phyloP scores from a whole-genome alignment of 2,329 filamentous ascomycete species.

The Fusarium palustre region DNA sequence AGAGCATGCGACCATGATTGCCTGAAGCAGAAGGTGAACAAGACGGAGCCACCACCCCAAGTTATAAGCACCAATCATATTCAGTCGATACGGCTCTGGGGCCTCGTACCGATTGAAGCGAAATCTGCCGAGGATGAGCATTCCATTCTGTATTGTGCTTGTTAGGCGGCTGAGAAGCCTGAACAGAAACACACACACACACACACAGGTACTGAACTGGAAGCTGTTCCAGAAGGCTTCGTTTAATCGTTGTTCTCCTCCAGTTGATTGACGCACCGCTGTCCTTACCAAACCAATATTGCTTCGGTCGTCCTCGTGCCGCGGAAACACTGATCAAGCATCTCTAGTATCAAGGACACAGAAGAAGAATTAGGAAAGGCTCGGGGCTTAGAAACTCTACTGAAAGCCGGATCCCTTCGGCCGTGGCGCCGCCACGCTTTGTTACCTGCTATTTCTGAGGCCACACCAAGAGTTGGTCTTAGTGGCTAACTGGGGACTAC shows the following conservation, averaged over 20 bases:
- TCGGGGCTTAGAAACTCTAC: slow-evolving; percentile 36
- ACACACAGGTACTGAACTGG: slow-evolving; percentile 3
- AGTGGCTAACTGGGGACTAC: slow-evolving; percentile 12
- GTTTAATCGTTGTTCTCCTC: slow-evolving; percentile 28
- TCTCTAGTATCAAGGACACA: neutral
- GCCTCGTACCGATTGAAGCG: slow-evolving; percentile 36
- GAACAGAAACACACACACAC: neutral
- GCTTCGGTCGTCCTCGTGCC: neutral
- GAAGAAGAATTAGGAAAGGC: slow-evolving; percentile 17
- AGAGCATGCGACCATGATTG: slow-evolving; percentile 50
- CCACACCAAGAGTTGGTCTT: slow-evolving; percentile 30
- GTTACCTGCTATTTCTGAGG: slow-evolving; percentile 38
- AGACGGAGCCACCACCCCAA: slow-evolving; percentile 48
- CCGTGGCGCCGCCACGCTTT: slow-evolving; percentile 45
- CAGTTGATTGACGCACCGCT: neutral
- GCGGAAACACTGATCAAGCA: slow-evolving; percentile 2
- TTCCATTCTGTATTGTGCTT: slow-evolving; percentile 22
- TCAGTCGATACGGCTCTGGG: slow-evolving; percentile 45
- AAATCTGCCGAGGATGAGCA: slow-evolving; percentile 46
- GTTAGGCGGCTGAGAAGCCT: slow-evolving; percentile 1
- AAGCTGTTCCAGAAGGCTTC: slow-evolving; percentile 49
- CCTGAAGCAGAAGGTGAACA: slow-evolving; percentile 55
- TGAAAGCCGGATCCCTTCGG: slow-evolving; percentile 39
- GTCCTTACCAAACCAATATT: neutral
- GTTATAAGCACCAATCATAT: slow-evolving; percentile 50